A percentile compares a stretch with the other conserved stretches of the same genome.
phyloP scores from a whole-genome alignment of 768 basidiomycete genomes.

The Paxillus involutus region DNA sequence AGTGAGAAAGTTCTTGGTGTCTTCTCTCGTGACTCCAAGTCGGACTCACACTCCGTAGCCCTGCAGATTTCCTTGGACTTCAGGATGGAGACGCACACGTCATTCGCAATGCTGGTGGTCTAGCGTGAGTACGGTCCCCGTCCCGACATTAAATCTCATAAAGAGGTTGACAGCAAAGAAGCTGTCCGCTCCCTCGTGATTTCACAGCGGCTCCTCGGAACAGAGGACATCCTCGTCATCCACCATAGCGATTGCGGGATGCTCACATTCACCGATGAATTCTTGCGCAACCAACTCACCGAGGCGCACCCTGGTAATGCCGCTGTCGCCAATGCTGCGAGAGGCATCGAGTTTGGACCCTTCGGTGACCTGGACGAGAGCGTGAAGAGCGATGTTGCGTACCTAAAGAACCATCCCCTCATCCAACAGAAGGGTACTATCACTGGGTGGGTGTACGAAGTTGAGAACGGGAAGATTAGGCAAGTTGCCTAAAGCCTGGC shows the following conservation, averaged over 20 bases:
- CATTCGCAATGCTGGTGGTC: conserved; percentile 73
- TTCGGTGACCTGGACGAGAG: conserved; percentile 43
- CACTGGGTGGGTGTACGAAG: conserved; percentile 69
- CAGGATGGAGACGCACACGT: conserved; percentile 70
- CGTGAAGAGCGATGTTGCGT: conserved; percentile 58
- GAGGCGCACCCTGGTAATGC: conserved; percentile 37
- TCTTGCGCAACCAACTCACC: conserved; percentile 52
- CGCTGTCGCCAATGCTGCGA: conserved; percentile 41
- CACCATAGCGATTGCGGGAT: conserved; percentile 77
- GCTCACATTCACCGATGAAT: conserved; percentile 56
- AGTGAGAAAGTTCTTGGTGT: conserved; percentile 37
- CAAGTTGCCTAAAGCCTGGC: background rate
- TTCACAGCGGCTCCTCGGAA: conserved; percentile 72
- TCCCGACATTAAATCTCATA: background rate
- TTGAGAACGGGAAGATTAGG: conserved; percentile 58
- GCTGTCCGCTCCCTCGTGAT: conserved; percentile 66
- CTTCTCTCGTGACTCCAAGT: background rate
- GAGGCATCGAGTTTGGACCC: conserved; percentile 54
- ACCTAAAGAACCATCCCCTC: conserved; percentile 55
- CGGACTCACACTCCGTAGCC: conserved; percentile 34
- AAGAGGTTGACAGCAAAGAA: conserved; percentile 45
- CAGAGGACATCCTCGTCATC: conserved; percentile 64
- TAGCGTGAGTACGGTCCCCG: conserved; percentile 43
- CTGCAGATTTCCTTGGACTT: conserved; percentile 57
- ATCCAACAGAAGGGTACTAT: conserved; percentile 52